Evolutionary conservation across 1,284 basidiomycete genomes (phyloP), one percentile per base, ranked within the genome.

Genomic region (Laetiporus sulphureus): DNA sequence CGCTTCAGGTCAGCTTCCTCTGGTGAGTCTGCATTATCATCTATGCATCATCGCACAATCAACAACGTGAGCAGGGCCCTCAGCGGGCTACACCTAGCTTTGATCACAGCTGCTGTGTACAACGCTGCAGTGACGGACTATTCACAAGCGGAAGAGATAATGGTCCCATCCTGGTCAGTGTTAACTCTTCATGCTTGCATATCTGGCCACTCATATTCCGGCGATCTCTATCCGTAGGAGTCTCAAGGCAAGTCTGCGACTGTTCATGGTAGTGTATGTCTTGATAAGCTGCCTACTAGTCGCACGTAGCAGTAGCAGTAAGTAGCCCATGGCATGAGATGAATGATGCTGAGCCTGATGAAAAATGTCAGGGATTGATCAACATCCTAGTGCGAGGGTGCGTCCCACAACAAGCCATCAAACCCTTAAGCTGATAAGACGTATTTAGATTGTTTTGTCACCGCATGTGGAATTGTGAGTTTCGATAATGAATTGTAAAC

Each of bases 81-180:
- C 18, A 46, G 50, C 31, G 37, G 41, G 2, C 39, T 50, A 1
- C 44, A 50, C 20, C 32, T 48, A 1, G 37, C 43, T 2, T 32
- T 52, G 31, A 49, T 46, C 13, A 45, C 43, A 13, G 35, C 43
- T 25, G 20, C 44, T 4, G 32, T 49, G 19, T 54, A 52, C 34
- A 36, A 33, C 20, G 48, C 46, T 32, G 38, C 47, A 4, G 45
- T 54, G 1, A 50, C 38, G 3, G 41, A 47, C 16, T 46, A 44
- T 19, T 32, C 41, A n/a, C 40, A 52, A 19, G 46, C 45, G 13
- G 4, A 25, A 1, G 41, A 37, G 3, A 15, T 44, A 25, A 20
- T 19, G 16, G 23, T 36, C 10, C 36, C 41, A 21, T 22, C 30
- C 16, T 48, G 44, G 41, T 46, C 24, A 10, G 33, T 6, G 12